Conservation (phyloP, 2,329 filamentous ascomycete genomes). For the Magnaporthiopsis poae region DNA sequence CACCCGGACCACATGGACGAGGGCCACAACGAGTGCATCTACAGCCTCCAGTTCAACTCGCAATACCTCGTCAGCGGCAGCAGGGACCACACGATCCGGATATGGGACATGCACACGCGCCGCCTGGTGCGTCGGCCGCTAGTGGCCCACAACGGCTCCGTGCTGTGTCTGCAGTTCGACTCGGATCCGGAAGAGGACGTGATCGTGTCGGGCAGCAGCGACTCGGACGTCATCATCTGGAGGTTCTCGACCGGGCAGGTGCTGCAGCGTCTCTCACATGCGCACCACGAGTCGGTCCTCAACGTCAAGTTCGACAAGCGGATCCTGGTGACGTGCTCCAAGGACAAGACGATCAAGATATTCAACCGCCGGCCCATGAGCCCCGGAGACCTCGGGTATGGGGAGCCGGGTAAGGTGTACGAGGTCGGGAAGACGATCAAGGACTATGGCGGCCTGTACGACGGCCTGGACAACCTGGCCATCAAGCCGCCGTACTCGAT, state of each 20-base stretch:
- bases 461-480: slow-evolving; percentile 38
- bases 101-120: slow-evolving; percentile 80
- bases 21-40: slow-evolving; percentile 85
- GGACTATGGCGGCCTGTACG: slow-evolving; percentile 40
- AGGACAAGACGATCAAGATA: slow-evolving; percentile 92
- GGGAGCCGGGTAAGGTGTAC: slow-evolving; percentile 30
- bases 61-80: slow-evolving; percentile 89
- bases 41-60: slow-evolving; percentile 80
- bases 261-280: slow-evolving; percentile 63
- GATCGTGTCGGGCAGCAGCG: slow-evolving; percentile 90
- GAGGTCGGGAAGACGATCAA: slow-evolving; percentile 43
- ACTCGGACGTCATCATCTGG: slow-evolving; percentile 85
- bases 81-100: slow-evolving; percentile 73
- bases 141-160: slow-evolving; percentile 69
- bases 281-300: slow-evolving; percentile 82
- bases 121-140: slow-evolving; percentile 68
- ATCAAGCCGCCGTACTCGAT: slow-evolving; percentile 59
- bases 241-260: slow-evolving; percentile 81
- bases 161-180: slow-evolving; percentile 91
- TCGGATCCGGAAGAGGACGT: slow-evolving; percentile 77
- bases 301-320: slow-evolving; percentile 87
- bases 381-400: slow-evolving; percentile 49
- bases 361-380: slow-evolving; percentile 72
- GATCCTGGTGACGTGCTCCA: slow-evolving; percentile 91
- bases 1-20: slow-evolving; percentile 72